A percentile compares a stretch with the other conserved stretches of the same genome.
Conservation (phyloP, 2,329 filamentous ascomycete species). For the Paecilomyces sp. region DNA sequence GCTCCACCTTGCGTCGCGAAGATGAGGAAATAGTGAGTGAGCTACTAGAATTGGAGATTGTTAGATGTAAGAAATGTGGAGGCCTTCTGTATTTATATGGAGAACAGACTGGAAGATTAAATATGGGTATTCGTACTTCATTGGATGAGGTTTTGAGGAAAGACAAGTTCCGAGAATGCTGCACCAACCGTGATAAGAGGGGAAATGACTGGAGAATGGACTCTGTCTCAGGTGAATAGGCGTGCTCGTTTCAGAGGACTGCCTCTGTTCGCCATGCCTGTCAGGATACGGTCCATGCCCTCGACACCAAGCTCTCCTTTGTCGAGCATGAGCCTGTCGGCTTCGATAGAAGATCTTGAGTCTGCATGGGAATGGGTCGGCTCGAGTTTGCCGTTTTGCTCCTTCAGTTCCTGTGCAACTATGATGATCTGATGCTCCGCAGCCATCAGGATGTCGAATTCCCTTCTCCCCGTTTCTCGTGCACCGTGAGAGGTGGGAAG, state of each 20-base stretch:
- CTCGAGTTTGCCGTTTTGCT: constrained; percentile 8
- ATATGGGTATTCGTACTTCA: background rate
- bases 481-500: constrained; percentile 22
- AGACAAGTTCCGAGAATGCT: background rate
- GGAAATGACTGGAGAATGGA: background rate
- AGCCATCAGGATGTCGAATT: constrained; percentile 34
- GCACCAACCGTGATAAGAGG: background rate
- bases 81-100: background rate
- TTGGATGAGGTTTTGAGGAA: constrained; percentile 28
- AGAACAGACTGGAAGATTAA: background rate
- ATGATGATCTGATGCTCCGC: constrained; percentile 35
- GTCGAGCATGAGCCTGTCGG: constrained; percentile 35
- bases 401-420: constrained; percentile 20
- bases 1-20: constrained; percentile 48
- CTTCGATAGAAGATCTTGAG: constrained; percentile 14
- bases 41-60: background rate
- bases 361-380: constrained; percentile 8
- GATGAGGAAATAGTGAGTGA: constrained; percentile 2
- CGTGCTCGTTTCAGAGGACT: constrained; percentile 17
- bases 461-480: constrained; percentile 12
- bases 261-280: constrained; percentile 30
- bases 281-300: constrained; percentile 41
- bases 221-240: background rate
- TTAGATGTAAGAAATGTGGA: no score
- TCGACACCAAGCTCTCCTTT: constrained; percentile 40